A percentile compares a stretch with the other conserved stretches of the same genome.
phyloP scores from a whole-genome alignment of 257 asterid species.

The Solanum neorickii region DNA sequence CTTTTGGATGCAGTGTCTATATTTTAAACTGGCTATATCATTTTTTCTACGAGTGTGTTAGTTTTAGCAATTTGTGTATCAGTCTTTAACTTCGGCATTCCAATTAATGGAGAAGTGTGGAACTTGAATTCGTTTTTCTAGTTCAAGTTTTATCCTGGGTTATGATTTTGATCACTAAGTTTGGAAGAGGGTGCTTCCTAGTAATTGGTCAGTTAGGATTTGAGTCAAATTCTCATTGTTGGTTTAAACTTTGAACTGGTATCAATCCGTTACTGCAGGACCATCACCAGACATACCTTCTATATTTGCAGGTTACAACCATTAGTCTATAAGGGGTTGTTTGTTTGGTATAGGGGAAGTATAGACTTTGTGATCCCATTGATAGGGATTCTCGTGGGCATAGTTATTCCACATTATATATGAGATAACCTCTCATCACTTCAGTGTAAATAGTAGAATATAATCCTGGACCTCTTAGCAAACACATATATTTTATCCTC shows the following conservation, averaged over 20 bases:
- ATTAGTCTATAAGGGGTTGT: background rate
- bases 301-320: background rate
- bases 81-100: background rate
- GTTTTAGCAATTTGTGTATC: background rate
- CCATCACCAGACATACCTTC: background rate
- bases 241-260: no score
- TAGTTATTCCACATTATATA: background rate
- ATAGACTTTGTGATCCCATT: background rate
- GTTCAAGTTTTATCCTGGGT: background rate
- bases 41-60: no score
- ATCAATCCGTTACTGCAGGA: background rate
- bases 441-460: background rate
- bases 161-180: background rate
- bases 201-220: background rate
- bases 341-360: background rate
- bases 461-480: background rate
- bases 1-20: background rate
- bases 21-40: background rate
- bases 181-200: background rate
- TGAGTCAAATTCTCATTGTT: background rate
- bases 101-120: background rate
- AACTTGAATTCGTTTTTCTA: background rate
- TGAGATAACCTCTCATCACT: background rate
- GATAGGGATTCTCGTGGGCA: background rate
- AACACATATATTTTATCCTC: no score